Evolutionary conservation across 805 yeast genomes (phyloP).

Genomic region (Pichia manshurica): DNA sequence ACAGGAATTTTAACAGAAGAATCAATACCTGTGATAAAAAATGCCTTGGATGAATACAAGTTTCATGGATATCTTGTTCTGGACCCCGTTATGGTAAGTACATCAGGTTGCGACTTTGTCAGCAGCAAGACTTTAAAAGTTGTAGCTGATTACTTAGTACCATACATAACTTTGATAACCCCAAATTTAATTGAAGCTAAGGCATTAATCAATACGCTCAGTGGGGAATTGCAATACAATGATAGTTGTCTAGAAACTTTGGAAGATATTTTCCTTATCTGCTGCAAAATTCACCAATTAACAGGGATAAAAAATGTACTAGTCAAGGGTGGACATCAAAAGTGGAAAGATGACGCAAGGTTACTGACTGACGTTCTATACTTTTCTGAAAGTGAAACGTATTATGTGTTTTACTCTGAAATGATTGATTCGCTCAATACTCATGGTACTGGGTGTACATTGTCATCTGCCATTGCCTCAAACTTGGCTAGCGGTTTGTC

Average conservation of each 20-base stretch:
- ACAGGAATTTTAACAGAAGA: constrained; percentile 69
- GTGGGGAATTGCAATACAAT: not conserved
- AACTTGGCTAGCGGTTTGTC: constrained; percentile 54
- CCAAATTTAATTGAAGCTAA: constrained; percentile 72
- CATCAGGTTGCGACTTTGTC: constrained; percentile 63
- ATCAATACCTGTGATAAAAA: constrained; percentile 36
- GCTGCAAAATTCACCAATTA: constrained; percentile 1
- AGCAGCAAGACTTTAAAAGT: constrained; percentile 29
- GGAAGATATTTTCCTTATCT: constrained; percentile 7
- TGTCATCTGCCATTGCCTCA: constrained; percentile 75
- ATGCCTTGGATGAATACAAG: constrained; percentile 28
- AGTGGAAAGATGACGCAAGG: constrained; percentile 3
- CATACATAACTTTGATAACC: constrained; percentile 56
- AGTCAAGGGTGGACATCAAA: constrained; percentile 25
- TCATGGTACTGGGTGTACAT: constrained; percentile 91
- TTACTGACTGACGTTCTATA: constrained; percentile 13
- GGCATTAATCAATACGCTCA: constrained; percentile 4
- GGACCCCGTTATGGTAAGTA: constrained; percentile 83
- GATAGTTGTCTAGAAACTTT: not conserved
- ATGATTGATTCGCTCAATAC: constrained; percentile 36
- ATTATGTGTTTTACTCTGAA: constrained; percentile 7
- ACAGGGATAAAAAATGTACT: constrained; percentile 7
- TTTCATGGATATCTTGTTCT: constrained; percentile 37
- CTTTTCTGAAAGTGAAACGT: not conserved
- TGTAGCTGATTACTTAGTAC: constrained; percentile 38